Evolutionary conservation across 768 basidiomycete species (phyloP).

Genomic region (Chlorophyllum brunneum): DNA sequence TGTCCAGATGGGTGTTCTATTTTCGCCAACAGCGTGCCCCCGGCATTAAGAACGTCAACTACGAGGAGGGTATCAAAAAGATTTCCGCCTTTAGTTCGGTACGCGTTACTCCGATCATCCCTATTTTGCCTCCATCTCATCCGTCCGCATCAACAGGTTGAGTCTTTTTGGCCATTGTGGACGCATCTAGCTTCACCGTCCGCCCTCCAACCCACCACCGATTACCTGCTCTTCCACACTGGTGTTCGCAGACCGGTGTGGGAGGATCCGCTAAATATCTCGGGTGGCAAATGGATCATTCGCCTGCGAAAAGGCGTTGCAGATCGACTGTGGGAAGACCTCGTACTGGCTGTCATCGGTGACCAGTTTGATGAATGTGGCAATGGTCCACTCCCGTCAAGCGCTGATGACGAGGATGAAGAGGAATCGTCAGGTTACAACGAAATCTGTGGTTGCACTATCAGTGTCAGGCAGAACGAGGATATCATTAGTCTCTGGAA

Average conservation of each 20-base stretch:
- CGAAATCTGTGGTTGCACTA: slow-evolving; percentile 92
- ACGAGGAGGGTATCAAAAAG: slow-evolving; percentile 94
- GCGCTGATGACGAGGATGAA: slow-evolving; percentile 35
- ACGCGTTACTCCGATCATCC: slow-evolving; percentile 24
- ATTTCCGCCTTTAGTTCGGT: slow-evolving; percentile 88
- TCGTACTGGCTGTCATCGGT: slow-evolving; percentile 82
- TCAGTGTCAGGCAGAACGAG: slow-evolving; percentile 90
- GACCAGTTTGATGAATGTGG: slow-evolving; percentile 67
- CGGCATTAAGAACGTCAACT: slow-evolving; percentile 85
- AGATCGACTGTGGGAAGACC: slow-evolving; percentile 89
- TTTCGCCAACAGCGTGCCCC: slow-evolving; percentile 88
- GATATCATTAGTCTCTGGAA: slow-evolving; percentile 96
- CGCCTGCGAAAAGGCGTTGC: slow-evolving; percentile 88
- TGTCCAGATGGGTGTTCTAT: slow-evolving; percentile 82
- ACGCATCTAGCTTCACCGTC: slow-evolving; percentile 89
- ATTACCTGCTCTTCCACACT: slow-evolving; percentile 89
- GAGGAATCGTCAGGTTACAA: slow-evolving; percentile 45
- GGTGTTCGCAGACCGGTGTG: slow-evolving; percentile 87
- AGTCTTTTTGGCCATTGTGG: slow-evolving; percentile 94
- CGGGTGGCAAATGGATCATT: slow-evolving; percentile 94
- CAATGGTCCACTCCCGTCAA: slow-evolving; percentile 24
- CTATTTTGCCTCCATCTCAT: not conserved
- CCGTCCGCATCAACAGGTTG: slow-evolving; percentile 62
- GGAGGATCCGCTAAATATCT: slow-evolving; percentile 88
- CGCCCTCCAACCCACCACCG: slow-evolving; percentile 81